These are phyloP conservation scores for Entomortierella beljakovae DNA, from an alignment of 192 early-diverging fungal species.

Conservation along the genomic window DNA sequence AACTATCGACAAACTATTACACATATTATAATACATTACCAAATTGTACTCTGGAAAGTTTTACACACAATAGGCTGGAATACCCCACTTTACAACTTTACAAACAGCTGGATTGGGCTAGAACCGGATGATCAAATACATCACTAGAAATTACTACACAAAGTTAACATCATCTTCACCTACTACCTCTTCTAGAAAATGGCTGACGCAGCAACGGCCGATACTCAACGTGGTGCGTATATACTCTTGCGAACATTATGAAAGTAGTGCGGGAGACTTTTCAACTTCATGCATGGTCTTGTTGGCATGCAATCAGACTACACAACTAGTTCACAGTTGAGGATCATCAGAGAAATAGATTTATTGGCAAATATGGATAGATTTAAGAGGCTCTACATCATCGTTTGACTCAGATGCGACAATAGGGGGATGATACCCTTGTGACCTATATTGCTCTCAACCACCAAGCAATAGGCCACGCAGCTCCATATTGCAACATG, in stretches of 20 bases:
- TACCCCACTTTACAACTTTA: too few species aligned
- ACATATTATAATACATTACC: slow-evolving; percentile 1
- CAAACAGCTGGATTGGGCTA: background rate
- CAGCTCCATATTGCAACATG: background rate
- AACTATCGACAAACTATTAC: background rate
- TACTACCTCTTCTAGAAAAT: slow-evolving; percentile 25
- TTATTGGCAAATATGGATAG: too few species aligned
- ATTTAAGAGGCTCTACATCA: too few species aligned
- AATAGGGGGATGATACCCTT: too few species aligned
- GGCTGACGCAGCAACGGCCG: slow-evolving; percentile 55
- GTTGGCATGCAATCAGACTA: too few species aligned
- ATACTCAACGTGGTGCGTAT: slow-evolving; percentile 52
- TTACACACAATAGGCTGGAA: background rate
- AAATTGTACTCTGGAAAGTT: background rate
- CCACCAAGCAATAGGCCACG: background rate
- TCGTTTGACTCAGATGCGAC: too few species aligned
- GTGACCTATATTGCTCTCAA: too few species aligned
- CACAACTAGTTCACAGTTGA: too few species aligned
- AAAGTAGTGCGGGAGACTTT: background rate
- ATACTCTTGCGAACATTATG: background rate
- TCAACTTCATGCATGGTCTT: too few species aligned
- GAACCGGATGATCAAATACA: background rate
- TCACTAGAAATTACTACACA: background rate
- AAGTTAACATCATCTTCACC: slow-evolving; percentile 6
- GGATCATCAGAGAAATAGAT: too few species aligned